These are phyloP conservation scores for Cephaloascus fragrans DNA, from an alignment of 805 yeast species.

Conservation along the genomic window DNA sequence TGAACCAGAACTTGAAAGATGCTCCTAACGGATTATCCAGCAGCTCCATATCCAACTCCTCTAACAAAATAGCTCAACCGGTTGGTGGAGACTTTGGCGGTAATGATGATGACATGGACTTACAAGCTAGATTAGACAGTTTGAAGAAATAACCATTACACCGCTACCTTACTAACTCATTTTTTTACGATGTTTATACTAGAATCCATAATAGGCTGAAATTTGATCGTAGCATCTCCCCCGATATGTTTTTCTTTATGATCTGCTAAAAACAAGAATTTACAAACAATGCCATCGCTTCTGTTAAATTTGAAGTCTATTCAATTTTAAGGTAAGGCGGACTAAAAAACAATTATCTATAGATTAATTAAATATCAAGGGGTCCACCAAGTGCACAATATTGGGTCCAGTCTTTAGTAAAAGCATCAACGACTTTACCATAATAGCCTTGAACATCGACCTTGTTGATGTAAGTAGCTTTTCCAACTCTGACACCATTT, in stretches of 20 bases:
- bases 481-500: slow-evolving; percentile 18
- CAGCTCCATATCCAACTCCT: slow-evolving; percentile 8
- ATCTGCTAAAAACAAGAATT: neutral
- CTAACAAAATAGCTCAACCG: slow-evolving; percentile 42
- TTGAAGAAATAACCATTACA: slow-evolving; percentile 42
- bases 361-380: slow-evolving; percentile 1
- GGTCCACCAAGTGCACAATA: slow-evolving; percentile 16
- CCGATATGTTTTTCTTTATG: neutral
- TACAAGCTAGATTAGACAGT: slow-evolving; percentile 83
- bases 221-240: neutral
- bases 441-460: slow-evolving; percentile 20
- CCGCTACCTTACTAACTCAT: neutral
- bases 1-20: slow-evolving; percentile 39
- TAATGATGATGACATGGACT: slow-evolving; percentile 58
- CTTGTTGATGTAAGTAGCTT: slow-evolving; percentile 22
- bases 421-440: slow-evolving; percentile 17
- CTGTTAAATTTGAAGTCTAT: too few species aligned
- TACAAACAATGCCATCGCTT: neutral
- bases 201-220: too few species aligned
- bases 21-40: slow-evolving; percentile 24
- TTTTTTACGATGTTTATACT: neutral
- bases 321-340: too few species aligned
- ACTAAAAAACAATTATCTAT: too few species aligned
- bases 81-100: slow-evolving; percentile 26
- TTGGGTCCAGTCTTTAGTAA: slow-evolving; percentile 25